These are phyloP conservation scores for Musa balbisiana DNA, from an alignment of 202 grass and related monocot genomes.

Conservation along the genomic window DNA sequence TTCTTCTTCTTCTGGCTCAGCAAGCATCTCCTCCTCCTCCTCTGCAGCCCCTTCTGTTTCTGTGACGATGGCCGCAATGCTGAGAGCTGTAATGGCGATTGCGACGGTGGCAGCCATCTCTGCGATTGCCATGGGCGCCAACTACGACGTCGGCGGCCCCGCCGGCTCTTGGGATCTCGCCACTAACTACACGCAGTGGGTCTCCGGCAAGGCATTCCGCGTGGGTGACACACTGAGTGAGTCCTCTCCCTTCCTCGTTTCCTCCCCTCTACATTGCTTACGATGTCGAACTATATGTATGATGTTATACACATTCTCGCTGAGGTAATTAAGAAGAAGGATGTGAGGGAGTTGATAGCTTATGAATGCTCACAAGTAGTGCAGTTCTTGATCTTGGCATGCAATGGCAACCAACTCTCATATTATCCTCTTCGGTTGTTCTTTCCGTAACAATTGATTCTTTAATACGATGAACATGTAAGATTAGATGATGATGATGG, in stretches of 20 bases:
- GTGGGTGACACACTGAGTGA: constrained; percentile 37
- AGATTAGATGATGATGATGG: too few species aligned
- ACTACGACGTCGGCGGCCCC: constrained; percentile 38
- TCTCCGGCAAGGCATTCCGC: constrained; percentile 33
- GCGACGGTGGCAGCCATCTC: not conserved
- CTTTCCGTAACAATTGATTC: not conserved
- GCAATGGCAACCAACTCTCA: not conserved
- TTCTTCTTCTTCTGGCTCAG: too few species aligned
- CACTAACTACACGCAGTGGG: constrained; percentile 39
- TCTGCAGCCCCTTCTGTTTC: constrained; percentile 17
- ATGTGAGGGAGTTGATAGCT: too few species aligned
- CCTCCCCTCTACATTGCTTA: not conserved
- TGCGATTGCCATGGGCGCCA: constrained; percentile 13
- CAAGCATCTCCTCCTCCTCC: not conserved
- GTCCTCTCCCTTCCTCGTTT: not conserved
- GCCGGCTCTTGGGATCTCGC: constrained; percentile 34
- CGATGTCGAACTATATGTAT: too few species aligned
- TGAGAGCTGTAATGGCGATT: constrained; percentile 17
- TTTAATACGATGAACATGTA: not conserved
- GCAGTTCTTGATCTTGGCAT: not conserved
- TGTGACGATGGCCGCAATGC: not conserved
- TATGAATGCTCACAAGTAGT: too few species aligned
- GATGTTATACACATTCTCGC: too few species aligned
- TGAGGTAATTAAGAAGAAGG: too few species aligned
- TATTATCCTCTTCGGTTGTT: not conserved